Conservation (phyloP, 2,329 filamentous ascomycete species). For the Cercospora sojina region DNA sequence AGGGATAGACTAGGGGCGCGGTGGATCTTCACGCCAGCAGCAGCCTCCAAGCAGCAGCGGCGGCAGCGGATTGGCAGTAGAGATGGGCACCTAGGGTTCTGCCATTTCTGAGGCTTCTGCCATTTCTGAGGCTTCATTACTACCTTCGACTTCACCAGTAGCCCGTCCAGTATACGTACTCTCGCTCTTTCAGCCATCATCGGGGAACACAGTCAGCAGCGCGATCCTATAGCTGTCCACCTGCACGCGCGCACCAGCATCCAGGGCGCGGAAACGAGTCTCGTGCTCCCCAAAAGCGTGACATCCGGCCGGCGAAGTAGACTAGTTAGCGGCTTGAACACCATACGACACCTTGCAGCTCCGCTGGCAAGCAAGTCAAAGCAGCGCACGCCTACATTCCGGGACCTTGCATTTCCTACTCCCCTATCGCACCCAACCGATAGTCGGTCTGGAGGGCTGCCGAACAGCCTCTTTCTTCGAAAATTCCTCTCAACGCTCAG, state of each 20-base stretch:
- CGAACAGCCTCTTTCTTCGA: slow-evolving; percentile 12
- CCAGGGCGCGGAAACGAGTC: neutral
- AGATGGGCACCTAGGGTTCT: neutral
- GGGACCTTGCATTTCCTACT: neutral
- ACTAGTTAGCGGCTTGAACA: neutral
- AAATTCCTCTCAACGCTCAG: slow-evolving; percentile 7
- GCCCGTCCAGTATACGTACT: neutral
- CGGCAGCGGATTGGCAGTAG: neutral
- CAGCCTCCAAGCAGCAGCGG: neutral
- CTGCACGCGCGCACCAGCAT: neutral
- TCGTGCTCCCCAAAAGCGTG: neutral
- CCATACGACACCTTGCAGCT: slow-evolving; percentile 10
- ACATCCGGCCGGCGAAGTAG: neutral
- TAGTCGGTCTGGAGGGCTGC: slow-evolving; percentile 13
- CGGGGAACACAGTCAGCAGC: neutral
- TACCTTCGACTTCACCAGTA: neutral
- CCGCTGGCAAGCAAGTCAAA: neutral
- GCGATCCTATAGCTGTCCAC: neutral
- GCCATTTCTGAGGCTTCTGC: neutral
- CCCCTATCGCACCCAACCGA: slow-evolving; percentile 3
- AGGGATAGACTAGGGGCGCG: neutral
- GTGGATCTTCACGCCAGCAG: slow-evolving; percentile 1
- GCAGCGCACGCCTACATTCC: slow-evolving; percentile 7
- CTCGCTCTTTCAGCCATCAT: neutral
- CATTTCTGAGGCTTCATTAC: neutral